Evolutionary conservation across 2,329 filamentous ascomycete genomes (phyloP).

Genomic region (Fusarium sp.): DNA sequence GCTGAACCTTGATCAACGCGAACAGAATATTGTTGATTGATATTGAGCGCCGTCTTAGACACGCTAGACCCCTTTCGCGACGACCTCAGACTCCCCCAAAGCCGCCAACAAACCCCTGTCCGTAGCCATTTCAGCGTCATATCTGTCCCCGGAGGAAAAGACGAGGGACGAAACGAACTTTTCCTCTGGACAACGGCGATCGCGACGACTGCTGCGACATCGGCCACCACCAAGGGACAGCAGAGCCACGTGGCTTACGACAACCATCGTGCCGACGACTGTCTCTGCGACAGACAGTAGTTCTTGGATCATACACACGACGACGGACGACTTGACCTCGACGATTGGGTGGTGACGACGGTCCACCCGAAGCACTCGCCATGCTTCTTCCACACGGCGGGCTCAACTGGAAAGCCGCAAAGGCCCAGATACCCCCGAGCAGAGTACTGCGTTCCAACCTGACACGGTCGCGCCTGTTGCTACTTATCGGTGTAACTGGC

Average conservation of each 20-base stretch:
- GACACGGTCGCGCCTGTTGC: conserved; percentile 80
- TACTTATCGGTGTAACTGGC: conserved; percentile 76
- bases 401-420: conserved; percentile 92
- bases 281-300: conserved; percentile 10
- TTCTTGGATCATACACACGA: conserved; percentile 17
- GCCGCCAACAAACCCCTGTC: conserved; percentile 27
- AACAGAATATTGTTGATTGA: not conserved
- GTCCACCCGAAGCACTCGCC: conserved; percentile 46
- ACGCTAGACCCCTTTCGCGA: conserved; percentile 26
- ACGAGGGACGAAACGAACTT: not conserved
- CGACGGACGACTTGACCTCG: conserved; percentile 17
- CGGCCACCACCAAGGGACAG: not conserved
- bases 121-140: conserved; percentile 14
- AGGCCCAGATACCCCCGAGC: conserved; percentile 79
- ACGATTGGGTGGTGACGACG: conserved; percentile 30
- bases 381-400: conserved; percentile 94
- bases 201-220: conserved; percentile 12
- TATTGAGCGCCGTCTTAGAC: conserved; percentile 6
- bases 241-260: conserved; percentile 20
- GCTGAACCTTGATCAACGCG: conserved; percentile 4
- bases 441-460: conserved; percentile 77
- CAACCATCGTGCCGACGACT: conserved; percentile 7
- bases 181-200: conserved; percentile 1
- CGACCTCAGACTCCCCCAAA: conserved; percentile 22
- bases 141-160: conserved; percentile 18